Base-by-base conservation (phyloP, 2,329 filamentous ascomycete species). In the Alternaria panax region DNA sequence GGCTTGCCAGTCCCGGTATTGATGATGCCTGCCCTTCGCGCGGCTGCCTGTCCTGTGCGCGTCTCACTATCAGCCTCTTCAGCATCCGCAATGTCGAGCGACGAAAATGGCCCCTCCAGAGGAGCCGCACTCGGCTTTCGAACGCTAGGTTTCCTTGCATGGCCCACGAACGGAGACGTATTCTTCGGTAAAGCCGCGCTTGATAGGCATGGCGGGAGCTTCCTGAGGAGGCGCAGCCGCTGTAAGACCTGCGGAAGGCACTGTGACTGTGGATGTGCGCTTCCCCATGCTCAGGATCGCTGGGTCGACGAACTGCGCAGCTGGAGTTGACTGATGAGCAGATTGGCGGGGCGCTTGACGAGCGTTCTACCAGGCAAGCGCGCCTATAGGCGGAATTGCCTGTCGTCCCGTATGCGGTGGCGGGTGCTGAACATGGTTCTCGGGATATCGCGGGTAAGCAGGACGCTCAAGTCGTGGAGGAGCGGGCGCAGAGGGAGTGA, bases 271-370 rank as follows among this genome's bases (percentile, higher is more conserved):
- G 71, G 75, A 51, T 69, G 77, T 60, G 69, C 70, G 67, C 60
- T 76, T 82, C 20, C 77, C 77, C 74, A 92, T 86, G 73, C 91
- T 93, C 45, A 96, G 75, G 55, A 96, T 96, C 4, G 92, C 92
- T 11, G 92, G 92, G 69, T 96, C 92, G n/a, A 89, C 84, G 70
- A 95, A 92, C 0, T 68, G 57, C 28, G 82, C 70, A 22, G 66
- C 55, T 40, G 61, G 52, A 68, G 67, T 58, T 25, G 71, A 64
- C 38, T 69, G 68, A 55, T 72, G 61, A 38, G 68, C 60, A 11
- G 68, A 62, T 47, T 67, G 69, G 34, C 58, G 60, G 18, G 46
- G 34, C 25, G 46, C 41, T 36, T 59, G 51, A 36, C 40, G 57
- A 32, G 40, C 24, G 42, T 50, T 51, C 32, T 54, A 32, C 27